Conservation (phyloP, 2,329 filamentous ascomycete genomes). For the Microdochium nivale region DNA sequence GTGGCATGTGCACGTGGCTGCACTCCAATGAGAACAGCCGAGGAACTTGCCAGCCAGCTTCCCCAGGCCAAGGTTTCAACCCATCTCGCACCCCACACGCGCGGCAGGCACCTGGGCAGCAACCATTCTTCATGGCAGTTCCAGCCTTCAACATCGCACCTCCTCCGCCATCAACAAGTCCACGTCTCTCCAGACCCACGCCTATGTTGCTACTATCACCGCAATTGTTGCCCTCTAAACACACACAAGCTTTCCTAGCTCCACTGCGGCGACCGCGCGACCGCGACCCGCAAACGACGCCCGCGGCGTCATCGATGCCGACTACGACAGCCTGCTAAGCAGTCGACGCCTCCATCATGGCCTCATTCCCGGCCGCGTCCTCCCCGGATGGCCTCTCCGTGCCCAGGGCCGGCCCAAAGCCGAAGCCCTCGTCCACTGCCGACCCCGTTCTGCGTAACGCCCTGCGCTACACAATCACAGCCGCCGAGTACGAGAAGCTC, state of each 20-base stretch:
- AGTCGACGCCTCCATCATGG: neutral
- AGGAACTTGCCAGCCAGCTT: neutral
- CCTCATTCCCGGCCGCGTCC: neutral
- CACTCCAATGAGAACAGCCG: neutral
- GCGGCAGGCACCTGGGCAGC: no score
- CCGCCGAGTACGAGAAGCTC: conserved; percentile 76
- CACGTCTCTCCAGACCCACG: no score
- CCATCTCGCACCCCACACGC: no score
- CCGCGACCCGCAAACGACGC: conserved; percentile 14
- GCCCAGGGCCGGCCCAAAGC: conserved; percentile 11
- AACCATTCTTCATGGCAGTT: no score
- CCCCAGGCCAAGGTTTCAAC: neutral
- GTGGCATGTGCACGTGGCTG: neutral
- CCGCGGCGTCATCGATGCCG: conserved; percentile 23
- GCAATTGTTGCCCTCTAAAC: no score
- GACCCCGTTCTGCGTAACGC: conserved; percentile 78
- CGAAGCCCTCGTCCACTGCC: conserved; percentile 19
- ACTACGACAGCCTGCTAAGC: conserved; percentile 12
- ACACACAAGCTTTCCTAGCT: no score
- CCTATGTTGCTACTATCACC: no score
- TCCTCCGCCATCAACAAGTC: no score
- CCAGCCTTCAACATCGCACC: no score
- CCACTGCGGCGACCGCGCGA: no score
- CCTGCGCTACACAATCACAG: conserved; percentile 76
- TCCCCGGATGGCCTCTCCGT: neutral